A percentile compares a stretch with the other conserved stretches of the same genome.
These are phyloP conservation scores for Mycena amicta DNA, from an alignment of 768 basidiomycete genomes.

Conservation along the genomic window DNA sequence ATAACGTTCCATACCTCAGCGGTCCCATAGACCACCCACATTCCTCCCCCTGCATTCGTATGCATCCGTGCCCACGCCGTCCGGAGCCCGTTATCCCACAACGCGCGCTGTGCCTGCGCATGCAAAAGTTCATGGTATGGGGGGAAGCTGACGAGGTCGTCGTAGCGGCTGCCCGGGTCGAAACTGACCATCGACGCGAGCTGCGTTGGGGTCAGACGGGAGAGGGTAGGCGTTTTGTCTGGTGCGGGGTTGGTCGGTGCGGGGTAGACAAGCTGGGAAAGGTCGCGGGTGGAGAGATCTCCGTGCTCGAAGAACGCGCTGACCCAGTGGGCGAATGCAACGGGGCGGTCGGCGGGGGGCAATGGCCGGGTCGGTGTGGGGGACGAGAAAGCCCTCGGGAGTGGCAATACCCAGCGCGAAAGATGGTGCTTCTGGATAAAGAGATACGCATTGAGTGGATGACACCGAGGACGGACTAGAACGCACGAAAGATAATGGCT, in stretches of 20 bases:
- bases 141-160: conserved; percentile 10
- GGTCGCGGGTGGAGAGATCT: conserved; percentile 16
- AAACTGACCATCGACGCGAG: conserved; percentile 13
- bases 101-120: conserved; percentile 9
- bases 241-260: conserved; percentile 2
- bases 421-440: conserved; percentile 25
- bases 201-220: conserved; percentile 7
- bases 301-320: conserved; percentile 21
- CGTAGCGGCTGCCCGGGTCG: conserved; percentile 19
- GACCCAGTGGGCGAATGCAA: conserved; percentile 28
- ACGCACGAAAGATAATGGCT: conserved; percentile 26
- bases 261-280: conserved; percentile 11
- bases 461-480: background rate
- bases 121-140: background rate
- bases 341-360: conserved; percentile 18
- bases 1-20: conserved; percentile 16
- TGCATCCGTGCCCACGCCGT: conserved; percentile 6
- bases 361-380: conserved; percentile 28
- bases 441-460: background rate
- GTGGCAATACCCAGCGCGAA: conserved; percentile 20
- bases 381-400: conserved; percentile 19
- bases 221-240: conserved; percentile 7
- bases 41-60: background rate
- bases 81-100: conserved; percentile 18
- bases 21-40: conserved; percentile 20